Base-by-base conservation (phyloP, 2,329 filamentous ascomycete species). In the Ophiostoma quercus region DNA sequence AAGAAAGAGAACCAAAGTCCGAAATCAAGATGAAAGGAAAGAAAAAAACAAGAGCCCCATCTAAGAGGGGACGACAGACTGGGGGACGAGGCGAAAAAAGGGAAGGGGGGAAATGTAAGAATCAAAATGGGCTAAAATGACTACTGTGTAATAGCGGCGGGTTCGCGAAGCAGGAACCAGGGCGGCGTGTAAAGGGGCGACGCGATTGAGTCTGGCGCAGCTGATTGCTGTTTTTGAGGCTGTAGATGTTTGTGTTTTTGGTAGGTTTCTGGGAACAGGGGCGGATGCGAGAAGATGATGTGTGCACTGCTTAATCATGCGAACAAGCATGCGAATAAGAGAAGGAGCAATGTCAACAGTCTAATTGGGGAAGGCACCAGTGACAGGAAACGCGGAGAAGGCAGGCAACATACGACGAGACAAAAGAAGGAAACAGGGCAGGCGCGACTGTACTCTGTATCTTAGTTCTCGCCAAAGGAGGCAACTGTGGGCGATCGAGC, bases 81-180 rank as follows among this genome's bases (percentile, higher is more conserved):
- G 51, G 51, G 51, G 34, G 25, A 67, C n/a, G 63, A 29, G 22
- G 57, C 51, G 60, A 66, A n/a, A 51, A 70, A 66, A 51, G 41
- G 12, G 14, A 75, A 73, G 73, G 71, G 69, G 5, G 37, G 37
- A 62, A 68, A 57, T 32, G 29, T 12, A 70, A 47, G 60, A 67
- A 41, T 32, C 12, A 67, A 57, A 60, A 43, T n/a, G 65, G 62
- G 62, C 32, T 65, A 65, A 65, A 37, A 37, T 34, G 29, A n/a
- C 29, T 37, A 16, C 39, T 12, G 9, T 14, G 12, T 12, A 41
- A 41, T 39, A 65, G 62, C 29, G 60, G 34, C 62, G 34, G 60
- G 19, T 65, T 37, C 32, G 34, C 34, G 62, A 39, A n/a, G 32
- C 62, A 65, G 34, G 34, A 39, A 63, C 60, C 29, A 65, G 62